phyloP scores from a whole-genome alignment of 164 flowering plant species.

The Paratinospora sagittata region DNA sequence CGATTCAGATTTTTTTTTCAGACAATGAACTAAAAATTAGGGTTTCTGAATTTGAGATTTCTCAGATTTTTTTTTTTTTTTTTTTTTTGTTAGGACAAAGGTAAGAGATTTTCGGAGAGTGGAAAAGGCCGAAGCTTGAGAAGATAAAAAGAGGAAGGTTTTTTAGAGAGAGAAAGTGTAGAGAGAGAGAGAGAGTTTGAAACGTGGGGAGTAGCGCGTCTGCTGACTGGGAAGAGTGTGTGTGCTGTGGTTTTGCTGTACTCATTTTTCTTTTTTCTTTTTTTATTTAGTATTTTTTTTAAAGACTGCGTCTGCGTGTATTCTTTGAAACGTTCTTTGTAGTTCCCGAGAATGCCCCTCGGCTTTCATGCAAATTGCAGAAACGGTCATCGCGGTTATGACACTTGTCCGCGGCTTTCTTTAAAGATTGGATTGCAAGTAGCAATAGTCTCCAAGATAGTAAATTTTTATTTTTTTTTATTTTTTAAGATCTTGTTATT shows the following conservation, averaged over 20 bases:
- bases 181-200: not conserved
- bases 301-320: not conserved
- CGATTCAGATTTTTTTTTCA: not conserved
- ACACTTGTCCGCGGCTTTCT: not conserved
- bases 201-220: not conserved
- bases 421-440: not conserved
- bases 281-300: too few species aligned
- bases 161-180: not conserved
- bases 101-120: not conserved
- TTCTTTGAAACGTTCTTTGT: constrained; percentile 5
- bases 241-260: constrained; percentile 2
- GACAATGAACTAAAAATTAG: not conserved
- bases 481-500: too few species aligned
- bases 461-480: too few species aligned
- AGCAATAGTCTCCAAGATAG: too few species aligned
- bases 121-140: not conserved
- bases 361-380: not conserved
- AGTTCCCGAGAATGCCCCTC: not conserved
- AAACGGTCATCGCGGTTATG: not conserved
- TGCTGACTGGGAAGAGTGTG: constrained; percentile 1
- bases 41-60: not conserved
- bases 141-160: not conserved
- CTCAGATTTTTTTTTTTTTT: constrained; percentile 16
- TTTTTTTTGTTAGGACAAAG: too few species aligned
- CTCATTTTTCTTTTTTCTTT: too few species aligned